phyloP scores from a whole-genome alignment of 2,329 filamentous ascomycete genomes.

The Alternaria consortialis region DNA sequence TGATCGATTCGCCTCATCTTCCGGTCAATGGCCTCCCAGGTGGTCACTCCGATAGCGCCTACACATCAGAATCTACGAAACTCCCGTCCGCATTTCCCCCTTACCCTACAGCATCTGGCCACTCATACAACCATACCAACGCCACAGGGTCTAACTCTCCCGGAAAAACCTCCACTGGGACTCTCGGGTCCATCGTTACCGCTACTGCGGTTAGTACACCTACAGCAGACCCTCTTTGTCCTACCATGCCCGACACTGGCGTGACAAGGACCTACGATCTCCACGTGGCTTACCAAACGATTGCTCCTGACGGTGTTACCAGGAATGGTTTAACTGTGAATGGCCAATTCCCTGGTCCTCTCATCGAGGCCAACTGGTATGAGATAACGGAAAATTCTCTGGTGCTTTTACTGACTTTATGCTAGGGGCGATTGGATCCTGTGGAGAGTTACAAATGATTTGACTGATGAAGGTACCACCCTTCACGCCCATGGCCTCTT shows the following conservation, averaged over 20 bases:
- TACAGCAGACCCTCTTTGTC: slow-evolving; percentile 23
- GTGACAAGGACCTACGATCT: slow-evolving; percentile 44
- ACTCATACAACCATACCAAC: slow-evolving; percentile 14
- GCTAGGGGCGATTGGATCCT: slow-evolving; percentile 43
- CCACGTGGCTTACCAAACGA: slow-evolving; percentile 38
- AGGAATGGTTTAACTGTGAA: slow-evolving; percentile 42
- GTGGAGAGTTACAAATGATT: slow-evolving; percentile 40
- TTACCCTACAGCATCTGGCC: slow-evolving; percentile 20
- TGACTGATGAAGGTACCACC: slow-evolving; percentile 46
- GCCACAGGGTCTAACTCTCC: slow-evolving; percentile 11
- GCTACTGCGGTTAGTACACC: slow-evolving; percentile 15
- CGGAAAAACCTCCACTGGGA: slow-evolving; percentile 3
- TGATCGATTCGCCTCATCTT: slow-evolving; percentile 38
- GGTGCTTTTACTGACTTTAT: slow-evolving; percentile 4
- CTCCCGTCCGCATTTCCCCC: background rate
- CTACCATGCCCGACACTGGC: slow-evolving; percentile 44
- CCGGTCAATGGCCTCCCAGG: slow-evolving; percentile 29
- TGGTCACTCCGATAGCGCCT: slow-evolving; percentile 13
- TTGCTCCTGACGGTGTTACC: slow-evolving; percentile 42
- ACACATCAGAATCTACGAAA: background rate
- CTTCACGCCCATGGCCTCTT: slow-evolving; percentile 49
- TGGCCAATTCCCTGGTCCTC: slow-evolving; percentile 44
- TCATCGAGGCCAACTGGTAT: slow-evolving; percentile 44
- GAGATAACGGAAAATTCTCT: background rate
- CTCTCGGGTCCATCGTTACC: background rate